Evolutionary conservation across 345 rosid genomes (phyloP).

Genomic region (Rubroshorea leprosula): DNA sequence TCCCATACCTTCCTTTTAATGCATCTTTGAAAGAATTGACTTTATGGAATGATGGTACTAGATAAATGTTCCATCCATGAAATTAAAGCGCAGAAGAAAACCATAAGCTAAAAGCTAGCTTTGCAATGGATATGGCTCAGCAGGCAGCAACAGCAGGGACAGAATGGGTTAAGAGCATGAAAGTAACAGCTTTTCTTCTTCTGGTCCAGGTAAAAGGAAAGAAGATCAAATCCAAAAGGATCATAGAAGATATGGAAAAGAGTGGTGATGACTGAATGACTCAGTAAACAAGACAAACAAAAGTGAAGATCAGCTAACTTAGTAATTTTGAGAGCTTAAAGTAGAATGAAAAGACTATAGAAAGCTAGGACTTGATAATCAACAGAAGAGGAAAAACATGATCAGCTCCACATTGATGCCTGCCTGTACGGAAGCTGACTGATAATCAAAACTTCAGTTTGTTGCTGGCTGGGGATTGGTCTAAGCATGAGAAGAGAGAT

Average conservation of each 20-base stretch:
- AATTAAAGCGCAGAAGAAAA: neutral
- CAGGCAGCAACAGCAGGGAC: neutral
- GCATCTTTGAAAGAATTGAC: too few relatives aligned
- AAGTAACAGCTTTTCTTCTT: neutral
- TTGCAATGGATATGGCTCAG: neutral
- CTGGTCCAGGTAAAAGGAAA: neutral
- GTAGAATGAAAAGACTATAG: conserved; percentile 11
- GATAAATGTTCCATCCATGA: too few relatives aligned
- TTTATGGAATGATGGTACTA: too few relatives aligned
- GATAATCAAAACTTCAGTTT: neutral
- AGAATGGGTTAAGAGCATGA: neutral
- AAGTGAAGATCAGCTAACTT: neutral
- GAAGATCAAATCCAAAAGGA: neutral
- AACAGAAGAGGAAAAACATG: neutral
- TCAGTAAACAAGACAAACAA: neutral
- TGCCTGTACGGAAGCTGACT: neutral
- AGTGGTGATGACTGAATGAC: neutral
- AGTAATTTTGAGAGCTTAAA: conserved; percentile 6
- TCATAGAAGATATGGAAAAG: neutral
- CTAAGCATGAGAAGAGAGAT: too few relatives aligned
- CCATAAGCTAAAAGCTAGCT: neutral
- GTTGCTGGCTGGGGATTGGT: neutral
- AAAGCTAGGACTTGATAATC: conserved; percentile 10
- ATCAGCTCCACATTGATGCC: neutral
- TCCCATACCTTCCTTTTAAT: too few relatives aligned